Percentiles rank a stretch among this genome's conserved stretches.
Evolutionary conservation across 768 basidiomycete species (phyloP).

Genomic region (Clavulina sp.): DNA sequence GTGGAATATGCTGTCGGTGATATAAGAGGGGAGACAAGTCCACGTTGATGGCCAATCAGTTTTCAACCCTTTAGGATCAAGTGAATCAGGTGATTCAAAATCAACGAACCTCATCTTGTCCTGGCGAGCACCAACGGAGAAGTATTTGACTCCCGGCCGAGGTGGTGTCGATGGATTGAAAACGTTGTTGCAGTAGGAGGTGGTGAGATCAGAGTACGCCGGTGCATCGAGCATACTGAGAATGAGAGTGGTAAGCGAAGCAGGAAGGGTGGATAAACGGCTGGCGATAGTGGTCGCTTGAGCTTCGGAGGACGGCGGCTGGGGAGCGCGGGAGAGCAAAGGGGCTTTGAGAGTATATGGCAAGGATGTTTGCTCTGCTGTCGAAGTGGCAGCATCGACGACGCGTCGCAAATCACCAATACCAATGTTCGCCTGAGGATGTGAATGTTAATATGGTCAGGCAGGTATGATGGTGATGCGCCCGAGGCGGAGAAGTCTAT

Average conservation of each 20-base stretch:
- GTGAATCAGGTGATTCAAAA: too few species aligned
- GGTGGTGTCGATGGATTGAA: slow-evolving; percentile 78
- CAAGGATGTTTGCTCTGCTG: slow-evolving; percentile 4
- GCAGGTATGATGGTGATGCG: slow-evolving; percentile 2
- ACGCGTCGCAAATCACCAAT: slow-evolving; percentile 34
- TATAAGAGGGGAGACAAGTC: too few species aligned
- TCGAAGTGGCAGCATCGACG: slow-evolving; percentile 9
- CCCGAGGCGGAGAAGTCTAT: too few species aligned
- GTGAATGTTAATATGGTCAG: background rate
- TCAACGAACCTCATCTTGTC: slow-evolving; percentile 22
- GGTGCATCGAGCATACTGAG: slow-evolving; percentile 87
- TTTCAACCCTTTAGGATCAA: too few species aligned
- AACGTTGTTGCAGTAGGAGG: slow-evolving; percentile 53
- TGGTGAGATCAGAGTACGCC: slow-evolving; percentile 87
- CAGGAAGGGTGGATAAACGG: slow-evolving; percentile 7
- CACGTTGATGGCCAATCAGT: too few species aligned
- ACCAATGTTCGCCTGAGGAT: slow-evolving; percentile 65
- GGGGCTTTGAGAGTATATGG: slow-evolving; percentile 29
- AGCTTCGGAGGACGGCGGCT: slow-evolving; percentile 4
- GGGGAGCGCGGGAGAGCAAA: slow-evolving; percentile 17
- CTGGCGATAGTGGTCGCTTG: background rate
- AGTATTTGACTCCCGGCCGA: slow-evolving; percentile 59
- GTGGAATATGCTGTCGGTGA: slow-evolving; percentile 62
- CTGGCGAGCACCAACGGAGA: slow-evolving; percentile 71
- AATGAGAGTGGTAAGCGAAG: slow-evolving; percentile 46